Evolutionary conservation across 2,329 filamentous ascomycete species (phyloP).

Genomic region (Fusarium succisae): DNA sequence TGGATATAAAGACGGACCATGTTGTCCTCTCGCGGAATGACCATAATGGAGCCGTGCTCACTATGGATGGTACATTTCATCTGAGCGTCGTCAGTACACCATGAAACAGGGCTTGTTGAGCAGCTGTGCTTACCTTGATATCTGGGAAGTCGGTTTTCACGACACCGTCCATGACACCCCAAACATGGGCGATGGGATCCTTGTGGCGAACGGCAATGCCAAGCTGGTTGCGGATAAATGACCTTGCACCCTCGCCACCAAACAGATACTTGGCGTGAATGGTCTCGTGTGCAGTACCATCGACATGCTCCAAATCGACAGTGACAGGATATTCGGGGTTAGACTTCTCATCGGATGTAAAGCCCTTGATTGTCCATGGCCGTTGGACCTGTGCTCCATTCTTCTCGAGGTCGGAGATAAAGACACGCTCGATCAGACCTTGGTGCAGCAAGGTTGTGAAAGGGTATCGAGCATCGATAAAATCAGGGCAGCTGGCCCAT

Average conservation of each 20-base stretch:
- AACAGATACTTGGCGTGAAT: conserved; percentile 76
- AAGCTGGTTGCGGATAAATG: conserved; percentile 70
- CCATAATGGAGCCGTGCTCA: conserved; percentile 78
- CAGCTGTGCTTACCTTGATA: conserved; percentile 65
- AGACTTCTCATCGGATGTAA: conserved; percentile 64
- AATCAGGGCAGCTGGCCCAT: conserved; percentile 89
- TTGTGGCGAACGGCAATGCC: conserved; percentile 77
- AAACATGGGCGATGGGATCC: conserved; percentile 76
- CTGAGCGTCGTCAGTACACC: conserved; percentile 57
- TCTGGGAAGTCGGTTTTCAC: conserved; percentile 80
- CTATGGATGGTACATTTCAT: conserved; percentile 83
- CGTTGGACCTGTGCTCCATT: conserved; percentile 69
- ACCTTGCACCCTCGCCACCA: conserved; percentile 75
- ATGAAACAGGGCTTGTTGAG: background rate
- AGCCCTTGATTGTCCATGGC: conserved; percentile 71
- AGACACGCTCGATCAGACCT: conserved; percentile 75
- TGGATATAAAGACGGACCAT: conserved; percentile 78
- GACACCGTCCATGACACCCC: conserved; percentile 80
- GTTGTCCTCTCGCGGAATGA: conserved; percentile 77
- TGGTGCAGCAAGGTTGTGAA: conserved; percentile 78
- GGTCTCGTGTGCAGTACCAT: conserved; percentile 75
- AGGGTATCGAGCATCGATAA: conserved; percentile 77
- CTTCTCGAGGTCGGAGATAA: conserved; percentile 72
- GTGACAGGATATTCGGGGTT: conserved; percentile 79
- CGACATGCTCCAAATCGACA: conserved; percentile 79